Evolutionary conservation across 345 rosid species (phyloP), one percentile per base, ranked within the genome.

Genomic region (Populus deltoides): DNA sequence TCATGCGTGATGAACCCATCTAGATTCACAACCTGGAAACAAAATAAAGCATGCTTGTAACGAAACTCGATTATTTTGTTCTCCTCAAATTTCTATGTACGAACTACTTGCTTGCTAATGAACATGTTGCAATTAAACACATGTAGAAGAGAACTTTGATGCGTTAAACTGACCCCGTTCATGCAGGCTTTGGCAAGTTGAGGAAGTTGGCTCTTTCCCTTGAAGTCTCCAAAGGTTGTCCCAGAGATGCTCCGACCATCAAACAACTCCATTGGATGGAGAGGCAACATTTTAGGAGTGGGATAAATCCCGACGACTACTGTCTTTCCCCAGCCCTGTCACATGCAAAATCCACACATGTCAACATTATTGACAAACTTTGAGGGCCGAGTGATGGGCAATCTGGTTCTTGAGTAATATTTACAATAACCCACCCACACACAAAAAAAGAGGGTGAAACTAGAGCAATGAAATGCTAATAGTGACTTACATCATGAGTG

Each of bases 211-310:
- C 81, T 75, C 66, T 81, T 86, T n/a, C 86, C 87, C 77, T 72
- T 81, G 75, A 80, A 71, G 47, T 68, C 78, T 2, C 86, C 86
- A 24, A 85, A 85, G 66, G 71, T 9, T 2, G 84, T 80, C 9
- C 78, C 88, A 11, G 20, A 63, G 71, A 81, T 77, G 78, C 59
- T 77, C 25, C 84, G 41, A 6, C 81, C 90, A 18, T 65, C 79
- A 57, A 87, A 87, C 73, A 87, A 49, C 72, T 87, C 90, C 88
- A 85, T 85, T 12, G 88, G 90, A 76, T 85, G 90, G 51, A 81
- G 33, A 17, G 81, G 81, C 36, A 81, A 5, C 16, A 69, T 9
- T 36, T 45, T 12, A 0, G 84, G 80, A 59, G 31, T 68, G 16
- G 81, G 39, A 77, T 81, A 73, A 9, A 81, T 69, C 22, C 84